These are phyloP conservation scores for Anisodus acutangulus DNA, from an alignment of 257 asterid species.

Conservation along the genomic window DNA sequence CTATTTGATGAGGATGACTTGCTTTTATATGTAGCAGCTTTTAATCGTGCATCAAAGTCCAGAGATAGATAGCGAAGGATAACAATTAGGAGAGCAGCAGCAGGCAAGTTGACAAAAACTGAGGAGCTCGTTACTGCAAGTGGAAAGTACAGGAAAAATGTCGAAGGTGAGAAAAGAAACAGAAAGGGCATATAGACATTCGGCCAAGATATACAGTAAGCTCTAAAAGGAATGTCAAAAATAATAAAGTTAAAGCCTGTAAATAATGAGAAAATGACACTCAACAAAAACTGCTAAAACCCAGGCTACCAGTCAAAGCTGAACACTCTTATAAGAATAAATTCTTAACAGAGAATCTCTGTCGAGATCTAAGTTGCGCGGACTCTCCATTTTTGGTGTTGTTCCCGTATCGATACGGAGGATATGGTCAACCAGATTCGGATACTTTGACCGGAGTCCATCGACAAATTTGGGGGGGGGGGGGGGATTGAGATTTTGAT, in stretches of 20 bases:
- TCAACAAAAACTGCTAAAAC: slow-evolving; percentile 10
- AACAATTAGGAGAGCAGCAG: slow-evolving; percentile 70
- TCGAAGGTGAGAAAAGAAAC: background rate
- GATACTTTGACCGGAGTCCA: too few species aligned
- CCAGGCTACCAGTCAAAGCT: background rate
- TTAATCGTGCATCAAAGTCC: slow-evolving; percentile 83
- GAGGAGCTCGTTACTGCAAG: slow-evolving; percentile 88
- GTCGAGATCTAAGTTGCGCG: background rate
- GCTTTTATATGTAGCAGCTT: slow-evolving; percentile 76
- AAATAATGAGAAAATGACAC: background rate
- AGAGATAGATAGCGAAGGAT: slow-evolving; percentile 72
- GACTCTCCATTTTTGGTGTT: too few species aligned
- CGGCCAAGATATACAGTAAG: slow-evolving; percentile 17
- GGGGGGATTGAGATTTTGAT: too few species aligned
- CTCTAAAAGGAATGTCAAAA: background rate
- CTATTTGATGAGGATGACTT: slow-evolving; percentile 51
- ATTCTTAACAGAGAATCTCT: background rate
- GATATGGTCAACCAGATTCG: too few species aligned
- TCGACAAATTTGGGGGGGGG: too few species aligned
- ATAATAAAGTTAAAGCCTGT: background rate
- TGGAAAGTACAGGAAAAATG: slow-evolving; percentile 4
- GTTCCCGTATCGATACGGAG: too few species aligned
- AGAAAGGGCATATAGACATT: slow-evolving; percentile 23
- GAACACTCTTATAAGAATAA: slow-evolving; percentile 7
- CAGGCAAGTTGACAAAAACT: slow-evolving; percentile 88